phyloP scores from a whole-genome alignment of 75 land plant species.

The Gnetum montanum region DNA sequence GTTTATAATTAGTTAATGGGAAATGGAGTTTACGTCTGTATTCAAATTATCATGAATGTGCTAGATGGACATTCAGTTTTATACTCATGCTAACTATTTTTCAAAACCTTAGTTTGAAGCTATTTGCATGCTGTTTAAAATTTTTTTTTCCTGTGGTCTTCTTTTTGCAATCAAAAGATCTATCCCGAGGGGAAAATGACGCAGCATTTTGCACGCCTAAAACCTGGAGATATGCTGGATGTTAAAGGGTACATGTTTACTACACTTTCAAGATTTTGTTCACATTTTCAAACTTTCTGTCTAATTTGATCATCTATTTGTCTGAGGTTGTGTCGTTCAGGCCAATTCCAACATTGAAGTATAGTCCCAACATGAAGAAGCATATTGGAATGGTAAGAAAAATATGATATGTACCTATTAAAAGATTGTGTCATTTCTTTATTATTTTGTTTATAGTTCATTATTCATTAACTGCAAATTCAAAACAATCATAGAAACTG shows the following conservation, averaged over 20 bases:
- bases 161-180: slow-evolving; percentile 24
- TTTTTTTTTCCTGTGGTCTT: background rate
- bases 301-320: background rate
- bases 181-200: slow-evolving; percentile 99
- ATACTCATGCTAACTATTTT: background rate
- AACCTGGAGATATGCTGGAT: slow-evolving; percentile 84
- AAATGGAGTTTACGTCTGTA: background rate
- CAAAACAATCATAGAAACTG: too few relatives aligned
- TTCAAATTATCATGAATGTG: background rate
- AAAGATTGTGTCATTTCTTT: too few relatives aligned
- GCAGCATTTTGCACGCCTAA: slow-evolving; percentile 73
- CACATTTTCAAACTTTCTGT: background rate
- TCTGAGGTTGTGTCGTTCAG: slow-evolving; percentile 27
- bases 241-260: slow-evolving; percentile 74
- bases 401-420: too few relatives aligned
- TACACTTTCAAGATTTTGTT: too few relatives aligned
- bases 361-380: slow-evolving; percentile 88
- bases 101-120: background rate
- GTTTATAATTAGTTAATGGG: background rate
- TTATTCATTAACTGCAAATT: too few relatives aligned
- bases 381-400: slow-evolving; percentile 89
- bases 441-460: too few relatives aligned
- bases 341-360: slow-evolving; percentile 82
- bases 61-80: background rate
- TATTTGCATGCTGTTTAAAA: background rate